Evolutionary conservation across 2,329 filamentous ascomycete genomes (phyloP), one percentile per base, ranked within the genome.

Genomic region (Botryosphaeria agaves): DNA sequence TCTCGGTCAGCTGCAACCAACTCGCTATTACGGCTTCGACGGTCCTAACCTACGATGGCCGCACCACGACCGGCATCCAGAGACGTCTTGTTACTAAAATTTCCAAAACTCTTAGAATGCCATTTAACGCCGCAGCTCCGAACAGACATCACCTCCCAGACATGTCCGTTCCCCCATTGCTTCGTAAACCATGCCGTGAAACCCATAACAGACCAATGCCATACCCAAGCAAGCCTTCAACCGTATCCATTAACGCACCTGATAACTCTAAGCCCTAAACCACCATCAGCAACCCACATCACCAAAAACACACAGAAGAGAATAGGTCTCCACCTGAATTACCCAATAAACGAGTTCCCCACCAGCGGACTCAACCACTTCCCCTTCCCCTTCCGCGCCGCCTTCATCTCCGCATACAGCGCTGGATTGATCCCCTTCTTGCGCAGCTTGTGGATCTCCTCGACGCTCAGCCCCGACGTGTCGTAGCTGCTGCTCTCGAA

Each of bases 361-460:
- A 41, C 44, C 28, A 52, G 47, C 4, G 47, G 45, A 36, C 47
- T 50, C n/a, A 43, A 40, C 42, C 47, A 49, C 18, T 30, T 45
- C 29, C 41, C 21, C 34, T 48, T 41, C 1, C 55, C 53, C 32
- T 53, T 56, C 31, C 48, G 47, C 14, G 52, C 54, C 16, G 56
- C 53, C 37, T 57, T 55, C 57, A 62, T 62, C 41, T 63, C 59
- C 9, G 55, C 51, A 35, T 55, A 61, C 29, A 62, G 35, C 7
- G 53, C 46, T 9, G 57, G 58, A 34, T 62, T 59, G 37, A 62
- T 56, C 2, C 59, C 57, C 38, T 61, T 63, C 41, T 58, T 57
- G 39, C 48, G 45, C 41, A 58, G 48, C 37, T 58, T 59, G 34
- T 52, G 51, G 26, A 60, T 42, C 27, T 62, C 52, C 31, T 55